A percentile compares a stretch with the other conserved stretches of the same genome.
Evolutionary conservation across 1,139 yeast genomes (phyloP).

Genomic region (Yamadazyma membranifaciens): DNA sequence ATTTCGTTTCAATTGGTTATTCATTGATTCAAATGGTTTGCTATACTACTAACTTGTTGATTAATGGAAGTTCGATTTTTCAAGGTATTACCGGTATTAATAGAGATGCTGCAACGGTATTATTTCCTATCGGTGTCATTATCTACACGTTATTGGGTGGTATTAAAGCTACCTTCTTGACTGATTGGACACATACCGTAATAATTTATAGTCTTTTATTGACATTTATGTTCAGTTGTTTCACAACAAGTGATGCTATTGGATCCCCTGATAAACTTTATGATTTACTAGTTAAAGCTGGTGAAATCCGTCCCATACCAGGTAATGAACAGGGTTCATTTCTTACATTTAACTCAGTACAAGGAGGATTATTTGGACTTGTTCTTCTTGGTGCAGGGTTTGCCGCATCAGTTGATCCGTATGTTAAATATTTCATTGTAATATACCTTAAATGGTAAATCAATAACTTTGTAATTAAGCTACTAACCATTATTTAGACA

Average conservation of each 20-base stretch:
- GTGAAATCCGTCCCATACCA: slow-evolving; percentile 34
- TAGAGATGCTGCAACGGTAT: slow-evolving; percentile 23
- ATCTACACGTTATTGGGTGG: slow-evolving; percentile 46
- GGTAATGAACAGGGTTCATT: slow-evolving; percentile 48
- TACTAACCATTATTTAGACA: slow-evolving; percentile 16
- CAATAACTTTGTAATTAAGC: too few species aligned
- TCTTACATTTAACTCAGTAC: slow-evolving; percentile 44
- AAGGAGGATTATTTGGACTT: slow-evolving; percentile 35
- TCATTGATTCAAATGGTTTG: slow-evolving; percentile 19
- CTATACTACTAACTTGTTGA: slow-evolving; percentile 18
- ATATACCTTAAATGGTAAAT: too few species aligned
- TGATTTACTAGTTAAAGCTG: slow-evolving; percentile 37
- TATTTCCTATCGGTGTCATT: slow-evolving; percentile 55
- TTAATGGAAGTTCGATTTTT: slow-evolving; percentile 18
- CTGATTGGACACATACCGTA: slow-evolving; percentile 47
- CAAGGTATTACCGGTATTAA: slow-evolving; percentile 19
- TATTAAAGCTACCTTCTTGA: slow-evolving; percentile 43
- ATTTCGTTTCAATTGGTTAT: slow-evolving; percentile 16
- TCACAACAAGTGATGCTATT: slow-evolving; percentile 36
- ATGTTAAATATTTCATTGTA: too few species aligned
- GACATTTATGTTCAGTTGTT: slow-evolving; percentile 41
- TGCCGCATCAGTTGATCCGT: slow-evolving; percentile 36
- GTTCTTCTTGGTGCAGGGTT: slow-evolving; percentile 17
- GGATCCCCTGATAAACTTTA: slow-evolving; percentile 49
- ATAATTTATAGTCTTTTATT: slow-evolving; percentile 37